A percentile compares a stretch with the other conserved stretches of the same genome.
Conservation (phyloP, 495 filamentous ascomycete species). For the Hyphodiscus hymeniophilus region DNA sequence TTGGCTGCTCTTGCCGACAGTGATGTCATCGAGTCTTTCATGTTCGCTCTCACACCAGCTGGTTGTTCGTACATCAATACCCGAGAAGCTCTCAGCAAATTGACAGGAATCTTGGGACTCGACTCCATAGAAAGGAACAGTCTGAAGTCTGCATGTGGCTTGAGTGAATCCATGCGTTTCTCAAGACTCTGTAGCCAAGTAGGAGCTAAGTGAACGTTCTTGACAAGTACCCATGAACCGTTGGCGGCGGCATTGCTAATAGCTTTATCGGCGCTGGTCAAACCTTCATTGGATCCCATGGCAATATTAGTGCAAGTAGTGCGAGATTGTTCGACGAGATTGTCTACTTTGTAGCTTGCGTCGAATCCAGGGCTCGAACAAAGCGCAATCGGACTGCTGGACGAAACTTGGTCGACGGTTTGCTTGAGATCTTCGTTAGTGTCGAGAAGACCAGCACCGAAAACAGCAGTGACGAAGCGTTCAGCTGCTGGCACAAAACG, state of each 20-base stretch:
- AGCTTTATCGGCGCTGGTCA: conserved; percentile 88
- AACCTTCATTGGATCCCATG: conserved; percentile 95
- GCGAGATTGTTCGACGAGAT: conserved; percentile 73
- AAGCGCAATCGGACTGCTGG: conserved; percentile 79
- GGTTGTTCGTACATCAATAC: conserved; percentile 98
- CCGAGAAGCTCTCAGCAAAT: conserved; percentile 83
- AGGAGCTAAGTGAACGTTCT: conserved; percentile 96
- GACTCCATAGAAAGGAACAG: conserved; percentile 98
- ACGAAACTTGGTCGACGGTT: conserved; percentile 73
- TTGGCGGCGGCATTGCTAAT: conserved; percentile 87
- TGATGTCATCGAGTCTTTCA: conserved; percentile 92
- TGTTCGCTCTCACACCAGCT: conserved; percentile 92
- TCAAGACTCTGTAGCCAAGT: conserved; percentile 95
- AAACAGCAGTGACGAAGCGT: conserved; percentile 79
- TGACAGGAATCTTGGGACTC: conserved; percentile 94
- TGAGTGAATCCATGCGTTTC: conserved; percentile 91
- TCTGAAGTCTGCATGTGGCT: conserved; percentile 88
- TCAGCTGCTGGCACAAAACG: conserved; percentile 89
- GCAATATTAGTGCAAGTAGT: conserved; percentile 90
- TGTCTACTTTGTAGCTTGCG: conserved; percentile 97
- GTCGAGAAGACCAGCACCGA: conserved; percentile 78
- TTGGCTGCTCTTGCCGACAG: conserved; percentile 69
- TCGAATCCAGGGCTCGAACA: conserved; percentile 95
- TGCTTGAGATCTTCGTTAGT: conserved; percentile 75
- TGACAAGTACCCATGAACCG: conserved; percentile 94